These are phyloP conservation scores for Ganoderma multipileum DNA, from an alignment of 1,284 basidiomycete genomes.

Conservation along the genomic window DNA sequence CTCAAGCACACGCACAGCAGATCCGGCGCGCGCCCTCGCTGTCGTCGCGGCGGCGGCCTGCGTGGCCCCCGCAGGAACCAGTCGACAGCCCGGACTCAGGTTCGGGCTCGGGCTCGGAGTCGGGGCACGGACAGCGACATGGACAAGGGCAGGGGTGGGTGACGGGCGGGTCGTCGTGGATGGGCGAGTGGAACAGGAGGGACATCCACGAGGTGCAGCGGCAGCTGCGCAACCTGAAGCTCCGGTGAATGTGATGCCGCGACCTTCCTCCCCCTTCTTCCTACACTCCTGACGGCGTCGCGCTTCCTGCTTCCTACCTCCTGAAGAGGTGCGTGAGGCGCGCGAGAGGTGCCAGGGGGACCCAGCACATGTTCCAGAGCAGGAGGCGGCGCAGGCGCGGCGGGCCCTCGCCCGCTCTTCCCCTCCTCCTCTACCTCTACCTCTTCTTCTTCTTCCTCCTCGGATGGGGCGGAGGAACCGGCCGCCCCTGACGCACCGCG, in stretches of 20 bases:
- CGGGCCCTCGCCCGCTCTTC: too few relatives aligned
- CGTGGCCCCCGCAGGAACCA: background rate
- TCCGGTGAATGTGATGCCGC: conserved; percentile 19
- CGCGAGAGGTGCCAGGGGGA: conserved; percentile 17
- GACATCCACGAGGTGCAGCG: conserved; percentile 43
- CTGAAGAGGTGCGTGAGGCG: conserved; percentile 27
- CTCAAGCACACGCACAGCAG: background rate
- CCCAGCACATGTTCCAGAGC: conserved; percentile 27
- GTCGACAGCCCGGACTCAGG: background rate
- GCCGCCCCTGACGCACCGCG: too few relatives aligned
- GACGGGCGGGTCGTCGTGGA: conserved; percentile 35
- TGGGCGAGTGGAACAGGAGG: conserved; percentile 42
- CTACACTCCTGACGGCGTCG: background rate
- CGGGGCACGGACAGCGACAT: conserved; percentile 25
- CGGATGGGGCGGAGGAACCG: too few relatives aligned
- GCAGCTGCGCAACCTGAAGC: conserved; percentile 35
- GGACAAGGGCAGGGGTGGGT: conserved; percentile 30
- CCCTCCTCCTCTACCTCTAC: too few relatives aligned
- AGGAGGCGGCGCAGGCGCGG: conserved; percentile 20
- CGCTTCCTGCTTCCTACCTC: too few relatives aligned
- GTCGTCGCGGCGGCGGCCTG: background rate
- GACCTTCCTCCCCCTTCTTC: background rate
- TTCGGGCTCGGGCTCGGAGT: background rate
- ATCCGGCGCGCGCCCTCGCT: conserved; percentile 5
- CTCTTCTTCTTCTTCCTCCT: too few relatives aligned